Evolutionary conservation across 164 flowering plant genomes (phyloP).

Genomic region (Buxus sempervirens): DNA sequence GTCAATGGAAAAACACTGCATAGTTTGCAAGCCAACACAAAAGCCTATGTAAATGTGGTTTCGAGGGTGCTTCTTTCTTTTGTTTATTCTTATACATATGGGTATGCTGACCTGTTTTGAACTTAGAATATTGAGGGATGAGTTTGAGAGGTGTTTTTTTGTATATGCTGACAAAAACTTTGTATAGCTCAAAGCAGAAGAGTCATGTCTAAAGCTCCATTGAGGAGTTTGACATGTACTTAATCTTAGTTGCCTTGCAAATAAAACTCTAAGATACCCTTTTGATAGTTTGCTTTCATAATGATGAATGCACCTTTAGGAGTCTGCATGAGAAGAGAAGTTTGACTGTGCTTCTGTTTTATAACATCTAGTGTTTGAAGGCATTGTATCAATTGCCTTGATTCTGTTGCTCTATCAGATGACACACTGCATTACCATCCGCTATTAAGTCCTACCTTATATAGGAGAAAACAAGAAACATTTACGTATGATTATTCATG

Average conservation of each 20-base stretch:
- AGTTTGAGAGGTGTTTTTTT: background rate
- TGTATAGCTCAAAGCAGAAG: constrained; percentile 30
- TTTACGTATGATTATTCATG: too few relatives aligned
- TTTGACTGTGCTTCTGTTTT: too few relatives aligned
- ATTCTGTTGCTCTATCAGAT: too few relatives aligned
- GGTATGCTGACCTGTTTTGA: constrained; percentile 5
- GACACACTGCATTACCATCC: too few relatives aligned
- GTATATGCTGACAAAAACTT: constrained; percentile 38
- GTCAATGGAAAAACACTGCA: background rate
- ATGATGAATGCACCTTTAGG: background rate
- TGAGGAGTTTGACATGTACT: constrained; percentile 19
- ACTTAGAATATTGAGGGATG: constrained; percentile 19
- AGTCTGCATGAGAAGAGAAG: background rate
- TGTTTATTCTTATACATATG: background rate
- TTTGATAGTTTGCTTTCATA: constrained; percentile 1
- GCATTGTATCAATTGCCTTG: too few relatives aligned
- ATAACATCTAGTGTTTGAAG: too few relatives aligned
- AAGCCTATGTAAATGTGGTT: constrained; percentile 22
- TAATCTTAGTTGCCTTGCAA: constrained; percentile 9
- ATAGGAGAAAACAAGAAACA: too few relatives aligned
- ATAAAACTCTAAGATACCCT: background rate
- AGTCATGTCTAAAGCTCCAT: constrained; percentile 16
- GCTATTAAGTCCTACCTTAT: too few relatives aligned
- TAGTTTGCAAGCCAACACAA: constrained; percentile 19
- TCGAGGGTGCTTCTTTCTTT: constrained; percentile 16